These are phyloP conservation scores for Fusarium sp. DNA, from an alignment of 2,329 filamentous ascomycete species.

Conservation along the genomic window DNA sequence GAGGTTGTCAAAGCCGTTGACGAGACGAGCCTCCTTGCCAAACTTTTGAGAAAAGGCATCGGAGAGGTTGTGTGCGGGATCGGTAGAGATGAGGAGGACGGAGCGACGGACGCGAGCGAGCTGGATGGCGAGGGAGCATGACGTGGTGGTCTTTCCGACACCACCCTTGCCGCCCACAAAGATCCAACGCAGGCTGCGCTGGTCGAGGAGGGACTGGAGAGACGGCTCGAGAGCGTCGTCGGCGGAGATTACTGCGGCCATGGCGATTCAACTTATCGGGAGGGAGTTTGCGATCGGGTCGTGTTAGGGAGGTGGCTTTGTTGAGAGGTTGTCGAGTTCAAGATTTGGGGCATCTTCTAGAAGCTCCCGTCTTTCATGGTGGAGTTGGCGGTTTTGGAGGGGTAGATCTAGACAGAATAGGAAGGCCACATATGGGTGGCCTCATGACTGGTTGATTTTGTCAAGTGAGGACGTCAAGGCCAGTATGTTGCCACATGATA, in stretches of 20 bases:
- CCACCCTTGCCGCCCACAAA: conserved; percentile 99
- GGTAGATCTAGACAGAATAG: conserved; percentile 29
- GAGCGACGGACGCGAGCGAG: conserved; percentile 94
- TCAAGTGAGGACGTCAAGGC: background rate
- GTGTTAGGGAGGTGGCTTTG: background rate
- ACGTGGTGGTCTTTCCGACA: conserved; percentile 99
- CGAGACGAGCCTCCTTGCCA: conserved; percentile 93
- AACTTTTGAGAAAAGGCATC: conserved; percentile 99
- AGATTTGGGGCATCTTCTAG: conserved; percentile 41
- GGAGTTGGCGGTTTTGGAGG: conserved; percentile 38
- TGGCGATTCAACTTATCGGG: background rate
- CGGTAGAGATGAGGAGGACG: conserved; percentile 96
- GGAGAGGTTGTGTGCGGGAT: conserved; percentile 96
- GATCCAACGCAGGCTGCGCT: conserved; percentile 96
- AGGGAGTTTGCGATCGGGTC: background rate
- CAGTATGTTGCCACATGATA: background rate
- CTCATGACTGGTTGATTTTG: conserved; percentile 22
- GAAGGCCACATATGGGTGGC: fast-evolving
- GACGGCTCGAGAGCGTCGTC: conserved; percentile 89
- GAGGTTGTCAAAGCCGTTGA: conserved; percentile 92
- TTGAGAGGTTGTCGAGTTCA: conserved; percentile 22
- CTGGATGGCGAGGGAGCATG: conserved; percentile 97
- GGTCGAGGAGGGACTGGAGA: conserved; percentile 93
- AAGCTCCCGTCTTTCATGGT: conserved; percentile 37
- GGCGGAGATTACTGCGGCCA: conserved; percentile 56